Conservation (phyloP, 2,329 filamentous ascomycete species). For the Alternaria sp. region DNA sequence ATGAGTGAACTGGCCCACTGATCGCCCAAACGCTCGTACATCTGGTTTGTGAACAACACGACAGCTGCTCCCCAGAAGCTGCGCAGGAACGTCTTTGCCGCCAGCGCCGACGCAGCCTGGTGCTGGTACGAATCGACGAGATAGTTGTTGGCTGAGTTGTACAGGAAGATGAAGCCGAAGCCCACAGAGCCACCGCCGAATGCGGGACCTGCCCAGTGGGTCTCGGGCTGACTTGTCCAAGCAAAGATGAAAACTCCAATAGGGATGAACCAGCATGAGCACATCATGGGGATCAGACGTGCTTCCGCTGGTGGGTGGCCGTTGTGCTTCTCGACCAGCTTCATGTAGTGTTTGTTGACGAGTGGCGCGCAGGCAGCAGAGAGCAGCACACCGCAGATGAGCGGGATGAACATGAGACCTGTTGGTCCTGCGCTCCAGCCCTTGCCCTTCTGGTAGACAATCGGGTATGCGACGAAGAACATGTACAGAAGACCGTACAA, state of each 20-base stretch:
- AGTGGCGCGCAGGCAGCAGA: conserved; percentile 72
- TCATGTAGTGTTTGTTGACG: conserved; percentile 83
- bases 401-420: conserved; percentile 85
- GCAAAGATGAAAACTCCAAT: conserved; percentile 72
- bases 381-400: conserved; percentile 75
- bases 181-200: conserved; percentile 71
- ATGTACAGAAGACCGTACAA: conserved; percentile 77
- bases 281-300: conserved; percentile 77
- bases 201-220: conserved; percentile 75
- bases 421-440: conserved; percentile 76
- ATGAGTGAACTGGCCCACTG: conserved; percentile 78
- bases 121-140: conserved; percentile 71
- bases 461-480: conserved; percentile 65
- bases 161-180: conserved; percentile 84
- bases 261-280: conserved; percentile 65
- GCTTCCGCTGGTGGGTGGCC: conserved; percentile 78
- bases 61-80: conserved; percentile 80
- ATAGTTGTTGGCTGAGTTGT: conserved; percentile 67
- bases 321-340: conserved; percentile 65
- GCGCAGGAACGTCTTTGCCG: conserved; percentile 80
- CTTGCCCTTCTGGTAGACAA: conserved; percentile 80
- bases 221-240: conserved; percentile 69
- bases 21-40: conserved; percentile 70
- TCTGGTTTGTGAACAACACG: conserved; percentile 82
- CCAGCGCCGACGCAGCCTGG: conserved; percentile 81